Percentiles rank a stretch among this genome's conserved stretches.
These are phyloP conservation scores for Cerrena zonata DNA, from an alignment of 1,284 basidiomycete genomes.

Conservation along the genomic window DNA sequence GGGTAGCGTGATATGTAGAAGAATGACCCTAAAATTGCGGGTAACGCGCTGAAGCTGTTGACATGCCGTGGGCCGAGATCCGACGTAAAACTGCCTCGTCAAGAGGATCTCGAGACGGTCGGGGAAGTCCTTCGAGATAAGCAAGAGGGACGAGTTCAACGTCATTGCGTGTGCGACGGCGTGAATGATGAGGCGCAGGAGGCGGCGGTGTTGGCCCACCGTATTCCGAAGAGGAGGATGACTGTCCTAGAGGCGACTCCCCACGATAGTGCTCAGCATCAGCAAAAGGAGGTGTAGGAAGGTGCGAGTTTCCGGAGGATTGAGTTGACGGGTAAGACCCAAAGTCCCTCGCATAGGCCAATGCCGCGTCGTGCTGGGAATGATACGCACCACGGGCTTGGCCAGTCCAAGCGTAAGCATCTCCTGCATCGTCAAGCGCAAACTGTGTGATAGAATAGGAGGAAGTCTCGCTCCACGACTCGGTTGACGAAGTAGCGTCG, in stretches of 20 bases:
- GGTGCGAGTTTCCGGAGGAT: conserved; percentile 4
- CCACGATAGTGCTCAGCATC: conserved; percentile 22
- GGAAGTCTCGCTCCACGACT: conserved; percentile 19
- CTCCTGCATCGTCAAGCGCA: conserved; percentile 11
- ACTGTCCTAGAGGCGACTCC: conserved; percentile 25
- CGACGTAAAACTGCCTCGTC: conserved; percentile 26
- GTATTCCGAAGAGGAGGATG: conserved; percentile 23
- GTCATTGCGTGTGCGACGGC: neutral
- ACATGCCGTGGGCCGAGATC: conserved; percentile 14
- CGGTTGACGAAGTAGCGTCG: conserved; percentile 22
- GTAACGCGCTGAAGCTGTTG: neutral
- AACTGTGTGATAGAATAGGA: conserved; percentile 16
- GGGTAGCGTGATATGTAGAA: too few species aligned
- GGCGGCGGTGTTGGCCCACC: conserved; percentile 12
- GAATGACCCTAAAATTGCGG: neutral
- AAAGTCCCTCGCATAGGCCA: neutral
- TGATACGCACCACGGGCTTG: neutral
- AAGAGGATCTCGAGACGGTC: conserved; percentile 23
- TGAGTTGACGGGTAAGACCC: neutral
- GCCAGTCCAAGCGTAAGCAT: neutral
- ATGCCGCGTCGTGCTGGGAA: conserved; percentile 3
- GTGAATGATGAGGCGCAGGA: conserved; percentile 1
- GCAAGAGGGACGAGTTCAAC: conserved; percentile 26
- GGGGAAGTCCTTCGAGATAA: conserved; percentile 23
- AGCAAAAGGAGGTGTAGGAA: conserved; percentile 20